Evolutionary conservation across 2,329 filamentous ascomycete species (phyloP).

Genomic region (Phaeosphaeria sp.): DNA sequence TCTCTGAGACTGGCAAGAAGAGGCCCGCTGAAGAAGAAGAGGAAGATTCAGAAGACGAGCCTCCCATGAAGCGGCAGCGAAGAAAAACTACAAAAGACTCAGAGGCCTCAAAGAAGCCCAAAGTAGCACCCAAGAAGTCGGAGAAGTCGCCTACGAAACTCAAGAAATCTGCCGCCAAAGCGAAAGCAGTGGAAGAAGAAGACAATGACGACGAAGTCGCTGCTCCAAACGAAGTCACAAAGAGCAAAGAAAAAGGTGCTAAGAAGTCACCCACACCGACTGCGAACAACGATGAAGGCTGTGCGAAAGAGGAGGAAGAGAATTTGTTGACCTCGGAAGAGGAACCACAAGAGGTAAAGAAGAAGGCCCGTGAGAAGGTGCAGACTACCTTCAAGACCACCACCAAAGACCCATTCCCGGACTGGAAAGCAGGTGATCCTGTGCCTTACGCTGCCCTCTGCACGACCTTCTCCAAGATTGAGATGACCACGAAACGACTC

Average conservation of each 20-base stretch:
- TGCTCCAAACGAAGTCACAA: slow-evolving; percentile 20
- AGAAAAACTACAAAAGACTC: slow-evolving; percentile 35
- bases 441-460: slow-evolving; percentile 95
- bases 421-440: slow-evolving; percentile 88
- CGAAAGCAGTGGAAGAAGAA: slow-evolving; percentile 22
- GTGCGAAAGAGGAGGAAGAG: slow-evolving; percentile 44
- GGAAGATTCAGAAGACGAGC: slow-evolving; percentile 45
- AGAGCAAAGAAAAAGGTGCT: slow-evolving; percentile 24
- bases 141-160: slow-evolving; percentile 24
- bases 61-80: slow-evolving; percentile 44
- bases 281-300: slow-evolving; percentile 26
- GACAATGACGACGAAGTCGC: slow-evolving; percentile 29
- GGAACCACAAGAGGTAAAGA: slow-evolving; percentile 73
- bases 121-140: slow-evolving; percentile 24
- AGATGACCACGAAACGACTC: slow-evolving; percentile 91
- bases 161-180: slow-evolving; percentile 23
- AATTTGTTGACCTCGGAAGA: slow-evolving; percentile 61
- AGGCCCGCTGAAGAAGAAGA: slow-evolving; percentile 38
- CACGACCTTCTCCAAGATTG: slow-evolving; percentile 90
- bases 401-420: slow-evolving; percentile 83
- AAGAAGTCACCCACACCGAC: slow-evolving; percentile 30
- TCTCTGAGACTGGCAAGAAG: slow-evolving; percentile 38
- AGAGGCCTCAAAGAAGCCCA: slow-evolving; percentile 25
- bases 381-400: slow-evolving; percentile 75
- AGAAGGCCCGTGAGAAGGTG: slow-evolving; percentile 79